Conservation (phyloP, 2,329 filamentous ascomycete species). For the Blastomyces percursus region DNA sequence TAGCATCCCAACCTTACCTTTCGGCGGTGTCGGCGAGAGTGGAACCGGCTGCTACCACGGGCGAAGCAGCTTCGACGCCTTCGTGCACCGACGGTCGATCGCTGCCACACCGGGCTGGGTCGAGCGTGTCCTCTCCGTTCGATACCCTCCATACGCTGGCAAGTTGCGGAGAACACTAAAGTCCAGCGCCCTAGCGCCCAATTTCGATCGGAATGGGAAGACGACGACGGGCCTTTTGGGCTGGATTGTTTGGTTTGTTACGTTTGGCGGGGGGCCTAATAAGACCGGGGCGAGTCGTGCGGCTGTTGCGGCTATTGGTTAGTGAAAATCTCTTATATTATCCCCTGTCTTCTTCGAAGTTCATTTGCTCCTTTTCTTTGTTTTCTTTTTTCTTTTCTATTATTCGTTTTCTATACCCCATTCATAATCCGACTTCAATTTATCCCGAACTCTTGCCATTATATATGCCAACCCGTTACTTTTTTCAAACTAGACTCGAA, state of each 20-base stretch:
- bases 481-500: slow-evolving; percentile 1
- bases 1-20: slow-evolving; percentile 58
- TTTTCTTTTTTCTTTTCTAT: slow-evolving; percentile 2
- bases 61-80: slow-evolving; percentile 54
- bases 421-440: neutral
- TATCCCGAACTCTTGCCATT: neutral
- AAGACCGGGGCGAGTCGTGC: slow-evolving; percentile 28
- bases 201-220: slow-evolving; percentile 50
- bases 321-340: slow-evolving; percentile 19
- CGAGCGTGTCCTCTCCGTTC: slow-evolving; percentile 44
- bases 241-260: slow-evolving; percentile 32
- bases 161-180: slow-evolving; percentile 44
- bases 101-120: slow-evolving; percentile 52
- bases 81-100: slow-evolving; percentile 49
- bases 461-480: neutral
- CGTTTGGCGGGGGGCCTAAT: slow-evolving; percentile 31
- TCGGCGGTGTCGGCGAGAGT: slow-evolving; percentile 73
- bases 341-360: neutral
- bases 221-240: slow-evolving; percentile 25
- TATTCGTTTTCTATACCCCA: slow-evolving; percentile 8
- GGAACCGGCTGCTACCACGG: slow-evolving; percentile 70
- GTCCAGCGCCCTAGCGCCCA: slow-evolving; percentile 44
- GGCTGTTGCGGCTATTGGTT: slow-evolving; percentile 29
- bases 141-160: slow-evolving; percentile 51
- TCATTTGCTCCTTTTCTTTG: neutral